Evolutionary conservation across 2,329 filamentous ascomycete species (phyloP).

Genomic region (Elsinoe ampelina): DNA sequence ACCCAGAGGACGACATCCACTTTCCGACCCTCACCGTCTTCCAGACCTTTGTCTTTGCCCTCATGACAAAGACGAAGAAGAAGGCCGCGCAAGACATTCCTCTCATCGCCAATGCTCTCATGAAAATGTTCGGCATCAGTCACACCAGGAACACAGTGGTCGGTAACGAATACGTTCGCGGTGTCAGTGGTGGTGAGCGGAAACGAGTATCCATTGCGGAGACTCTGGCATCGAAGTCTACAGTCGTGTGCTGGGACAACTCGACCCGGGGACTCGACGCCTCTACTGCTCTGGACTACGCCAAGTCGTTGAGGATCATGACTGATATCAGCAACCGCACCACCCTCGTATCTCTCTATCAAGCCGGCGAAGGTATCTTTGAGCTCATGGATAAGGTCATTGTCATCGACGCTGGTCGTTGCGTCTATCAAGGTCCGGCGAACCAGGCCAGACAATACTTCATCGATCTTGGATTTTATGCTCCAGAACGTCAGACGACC

Average conservation of each 20-base stretch:
- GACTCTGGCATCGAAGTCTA: constrained; percentile 62
- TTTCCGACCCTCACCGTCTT: constrained; percentile 66
- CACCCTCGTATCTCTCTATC: constrained; percentile 62
- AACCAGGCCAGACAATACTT: constrained; percentile 58
- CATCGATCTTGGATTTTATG: constrained; percentile 53
- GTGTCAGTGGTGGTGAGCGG: constrained; percentile 70
- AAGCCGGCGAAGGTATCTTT: constrained; percentile 61
- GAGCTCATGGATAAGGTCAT: constrained; percentile 72
- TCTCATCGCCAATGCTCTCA: constrained; percentile 57
- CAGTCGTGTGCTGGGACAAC: constrained; percentile 72
- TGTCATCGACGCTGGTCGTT: constrained; percentile 63
- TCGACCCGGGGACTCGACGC: constrained; percentile 71
- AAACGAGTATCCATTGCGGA: constrained; percentile 75
- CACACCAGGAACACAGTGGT: constrained; percentile 68
- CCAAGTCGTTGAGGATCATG: constrained; percentile 67
- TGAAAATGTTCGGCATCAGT: constrained; percentile 69
- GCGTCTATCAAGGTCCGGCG: constrained; percentile 57
- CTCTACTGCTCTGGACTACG: constrained; percentile 69
- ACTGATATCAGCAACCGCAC: constrained; percentile 66
- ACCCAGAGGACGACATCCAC: constrained; percentile 67
- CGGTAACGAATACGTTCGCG: constrained; percentile 62
- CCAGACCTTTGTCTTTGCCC: constrained; percentile 66
- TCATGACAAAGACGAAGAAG: constrained; percentile 67
- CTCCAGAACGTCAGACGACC: constrained; percentile 56
- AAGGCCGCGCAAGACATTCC: constrained; percentile 54